Base-by-base conservation (phyloP, 2,329 filamentous ascomycete species). In the Westerdykella sp. region DNA sequence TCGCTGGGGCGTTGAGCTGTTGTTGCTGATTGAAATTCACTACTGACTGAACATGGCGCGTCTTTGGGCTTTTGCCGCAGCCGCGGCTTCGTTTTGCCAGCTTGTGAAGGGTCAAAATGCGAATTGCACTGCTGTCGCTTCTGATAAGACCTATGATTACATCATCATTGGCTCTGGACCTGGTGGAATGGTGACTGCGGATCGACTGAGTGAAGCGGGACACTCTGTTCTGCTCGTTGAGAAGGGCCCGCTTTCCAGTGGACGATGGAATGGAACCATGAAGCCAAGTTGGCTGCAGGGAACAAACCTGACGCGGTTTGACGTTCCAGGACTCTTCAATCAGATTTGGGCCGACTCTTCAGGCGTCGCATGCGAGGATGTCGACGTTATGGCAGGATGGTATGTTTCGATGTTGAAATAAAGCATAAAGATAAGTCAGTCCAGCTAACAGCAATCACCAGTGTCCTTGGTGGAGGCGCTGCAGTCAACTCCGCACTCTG, bases 361-460 rank as follows among this genome's bases (percentile, higher is more conserved):
- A 3, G 79, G 78, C 13, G 79, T 83, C 44, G 73, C 76, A 16
- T 86, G 83, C 62, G 73, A 73, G 3, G 82, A 85, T 59, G 77
- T 76, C n/a, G 80, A 81, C 46, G 77, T 81, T 49, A 83, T 84
- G 79, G 79, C 79, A 5, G 82, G 80, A 10, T 85, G 83, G 55
- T 58, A 40, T 49, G 54, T 46, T 12, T 34, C 16, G 9, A 10
- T 28, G 7, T 10, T 28, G 25, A 28, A 12, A 4, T 28, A 12
- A 10, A 28, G 9, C 25, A 12, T 7, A 12, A 28, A 12, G 34
- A 18, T 2, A 18, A 28, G 14, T 34, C 11, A 12, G 15, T 34
- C n/a, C 5, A 7, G 21, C 28, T 23, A 23, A 31, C 28, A 16
- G 5, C 16, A 3, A 21, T 30, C 21, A 4, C 5, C 25, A 58